Percentiles rank a stretch among this genome's conserved stretches.
Conservation (phyloP, 305 asterid genomes). For the Fraxinus sp. region DNA sequence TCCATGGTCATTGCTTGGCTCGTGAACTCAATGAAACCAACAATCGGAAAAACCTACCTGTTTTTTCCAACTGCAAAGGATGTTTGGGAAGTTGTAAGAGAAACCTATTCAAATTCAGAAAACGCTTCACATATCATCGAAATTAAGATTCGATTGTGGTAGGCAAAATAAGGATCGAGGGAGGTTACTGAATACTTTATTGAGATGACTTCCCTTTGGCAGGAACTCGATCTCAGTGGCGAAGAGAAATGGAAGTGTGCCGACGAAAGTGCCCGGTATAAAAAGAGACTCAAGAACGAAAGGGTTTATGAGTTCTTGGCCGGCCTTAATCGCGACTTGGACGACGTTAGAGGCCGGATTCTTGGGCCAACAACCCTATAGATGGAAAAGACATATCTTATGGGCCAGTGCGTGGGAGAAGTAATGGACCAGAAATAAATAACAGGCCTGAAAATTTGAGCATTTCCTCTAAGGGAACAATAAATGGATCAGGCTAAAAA, state of each 20-base stretch:
- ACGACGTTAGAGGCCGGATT: not conserved
- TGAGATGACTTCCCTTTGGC: not conserved
- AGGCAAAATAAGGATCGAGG: not conserved
- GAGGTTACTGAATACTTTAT: not conserved
- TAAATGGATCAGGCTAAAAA: not conserved
- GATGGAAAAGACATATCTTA: not conserved
- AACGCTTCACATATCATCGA: not conserved
- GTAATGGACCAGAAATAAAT: not conserved
- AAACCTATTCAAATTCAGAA: not conserved
- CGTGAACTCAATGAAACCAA: not conserved
- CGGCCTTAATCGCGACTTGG: not conserved
- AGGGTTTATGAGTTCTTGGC: not conserved
- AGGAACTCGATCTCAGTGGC: not conserved
- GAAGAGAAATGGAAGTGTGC: not conserved
- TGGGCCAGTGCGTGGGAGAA: not conserved
- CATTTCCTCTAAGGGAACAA: not conserved
- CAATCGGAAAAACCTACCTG: not conserved
- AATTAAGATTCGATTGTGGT: not conserved
- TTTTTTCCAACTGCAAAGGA: not conserved
- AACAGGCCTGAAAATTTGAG: not conserved
- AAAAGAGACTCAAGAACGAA: not conserved
- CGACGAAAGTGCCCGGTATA: too few relatives aligned
- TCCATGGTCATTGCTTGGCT: not conserved
- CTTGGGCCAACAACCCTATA: not conserved
- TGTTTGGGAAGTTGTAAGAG: not conserved